Conservation (phyloP, 805 yeast species). For the Clavispora phyllophila region DNA sequence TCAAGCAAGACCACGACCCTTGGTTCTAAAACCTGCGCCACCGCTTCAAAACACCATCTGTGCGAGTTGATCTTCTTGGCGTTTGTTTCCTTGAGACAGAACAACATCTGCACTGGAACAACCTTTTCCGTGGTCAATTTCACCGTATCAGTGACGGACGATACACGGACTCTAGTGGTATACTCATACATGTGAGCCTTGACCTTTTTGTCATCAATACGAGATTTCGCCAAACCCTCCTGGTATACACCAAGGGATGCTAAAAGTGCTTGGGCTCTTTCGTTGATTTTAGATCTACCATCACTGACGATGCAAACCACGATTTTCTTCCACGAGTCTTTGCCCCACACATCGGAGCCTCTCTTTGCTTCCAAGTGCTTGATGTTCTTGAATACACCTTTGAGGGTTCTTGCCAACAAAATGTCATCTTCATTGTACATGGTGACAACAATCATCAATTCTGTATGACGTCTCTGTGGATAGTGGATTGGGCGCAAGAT, state of each 20-base stretch:
- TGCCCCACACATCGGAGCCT: slow-evolving; percentile 45
- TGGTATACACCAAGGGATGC: slow-evolving; percentile 65
- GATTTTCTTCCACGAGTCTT: slow-evolving; percentile 53
- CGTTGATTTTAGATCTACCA: slow-evolving; percentile 62
- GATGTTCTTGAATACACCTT: slow-evolving; percentile 61
- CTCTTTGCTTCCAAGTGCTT: slow-evolving; percentile 48
- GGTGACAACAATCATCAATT: slow-evolving; percentile 56
- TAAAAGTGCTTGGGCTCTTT: slow-evolving; percentile 55
- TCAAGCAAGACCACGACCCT: slow-evolving; percentile 53
- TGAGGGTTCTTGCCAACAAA: slow-evolving; percentile 54
- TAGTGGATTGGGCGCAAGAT: slow-evolving; percentile 52
- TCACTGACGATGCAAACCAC: slow-evolving; percentile 62
- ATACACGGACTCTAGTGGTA: slow-evolving; percentile 53
- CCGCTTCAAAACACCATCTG: slow-evolving; percentile 66
- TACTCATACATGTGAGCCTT: slow-evolving; percentile 65
- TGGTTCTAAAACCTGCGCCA: slow-evolving; percentile 54
- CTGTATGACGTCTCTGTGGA: slow-evolving; percentile 50
- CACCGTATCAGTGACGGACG: slow-evolving; percentile 48
- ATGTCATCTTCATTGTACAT: slow-evolving; percentile 67
- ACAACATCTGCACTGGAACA: slow-evolving; percentile 58
- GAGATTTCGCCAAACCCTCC: slow-evolving; percentile 59
- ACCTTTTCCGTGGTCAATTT: slow-evolving; percentile 48
- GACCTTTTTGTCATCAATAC: slow-evolving; percentile 54
- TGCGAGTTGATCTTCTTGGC: slow-evolving; percentile 64
- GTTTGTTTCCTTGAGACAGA: slow-evolving; percentile 58